phyloP scores from a whole-genome alignment of 805 yeast genomes.

The Ogataea dorogensis region DNA sequence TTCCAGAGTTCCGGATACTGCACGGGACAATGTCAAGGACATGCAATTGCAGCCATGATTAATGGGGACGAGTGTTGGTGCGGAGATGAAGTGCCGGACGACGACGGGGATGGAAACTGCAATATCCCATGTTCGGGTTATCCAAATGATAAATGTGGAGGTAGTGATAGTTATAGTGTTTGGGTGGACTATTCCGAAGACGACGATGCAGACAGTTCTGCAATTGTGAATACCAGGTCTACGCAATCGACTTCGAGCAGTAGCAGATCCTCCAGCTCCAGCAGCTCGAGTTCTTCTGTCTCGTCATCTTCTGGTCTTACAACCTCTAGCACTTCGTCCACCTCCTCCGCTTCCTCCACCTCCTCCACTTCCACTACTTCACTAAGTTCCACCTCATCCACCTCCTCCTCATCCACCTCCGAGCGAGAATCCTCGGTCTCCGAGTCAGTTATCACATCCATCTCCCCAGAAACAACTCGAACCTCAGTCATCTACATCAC shows the following conservation, averaged over 20 bases:
- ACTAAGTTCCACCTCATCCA: constrained; percentile 16
- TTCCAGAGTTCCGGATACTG: constrained; percentile 67
- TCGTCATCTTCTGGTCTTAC: neutral
- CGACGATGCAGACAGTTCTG: constrained; percentile 7
- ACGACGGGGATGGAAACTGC: constrained; percentile 38
- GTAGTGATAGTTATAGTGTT: constrained; percentile 46
- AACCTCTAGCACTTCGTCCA: constrained; percentile 2
- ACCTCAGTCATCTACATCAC: constrained; percentile 28
- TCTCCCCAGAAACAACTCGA: constrained; percentile 24
- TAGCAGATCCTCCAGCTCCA: constrained; percentile 2
- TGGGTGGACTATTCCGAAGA: constrained; percentile 34
- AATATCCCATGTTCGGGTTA: constrained; percentile 56
- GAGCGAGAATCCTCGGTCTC: constrained; percentile 9
- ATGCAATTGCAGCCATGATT: constrained; percentile 49
- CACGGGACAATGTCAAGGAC: constrained; percentile 46
- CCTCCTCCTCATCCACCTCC: constrained; percentile 5
- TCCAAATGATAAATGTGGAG: constrained; percentile 63
- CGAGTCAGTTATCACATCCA: constrained; percentile 19
- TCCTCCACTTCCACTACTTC: constrained; percentile 20
- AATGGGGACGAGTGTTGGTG: constrained; percentile 65
- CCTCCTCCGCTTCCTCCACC: constrained; percentile 19
- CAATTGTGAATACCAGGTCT: neutral
- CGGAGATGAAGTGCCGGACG: constrained; percentile 46
- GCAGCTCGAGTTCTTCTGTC: neutral
- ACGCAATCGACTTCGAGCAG: neutral